phyloP scores from a whole-genome alignment of 2,329 filamentous ascomycete genomes.

The Dendrostoma leiphaemia region DNA sequence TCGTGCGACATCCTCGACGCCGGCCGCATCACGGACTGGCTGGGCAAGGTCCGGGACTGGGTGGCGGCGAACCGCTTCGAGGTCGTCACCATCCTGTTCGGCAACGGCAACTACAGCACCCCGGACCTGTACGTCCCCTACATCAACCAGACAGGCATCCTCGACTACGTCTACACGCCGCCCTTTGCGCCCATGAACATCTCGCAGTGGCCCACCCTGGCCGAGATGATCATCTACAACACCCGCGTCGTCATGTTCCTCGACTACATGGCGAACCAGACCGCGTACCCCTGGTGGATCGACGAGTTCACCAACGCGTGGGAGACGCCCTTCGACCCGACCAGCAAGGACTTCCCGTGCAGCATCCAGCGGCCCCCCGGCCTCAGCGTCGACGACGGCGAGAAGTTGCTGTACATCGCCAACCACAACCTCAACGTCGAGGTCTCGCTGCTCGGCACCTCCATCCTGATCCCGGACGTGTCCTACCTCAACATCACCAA shows the following conservation, averaged over 20 bases:
- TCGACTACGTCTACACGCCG: constrained; percentile 71
- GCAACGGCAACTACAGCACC: constrained; percentile 74
- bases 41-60: constrained; percentile 69
- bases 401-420: constrained; percentile 71
- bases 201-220: constrained; percentile 80
- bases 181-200: constrained; percentile 64
- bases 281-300: constrained; percentile 75
- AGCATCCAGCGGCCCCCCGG: constrained; percentile 71
- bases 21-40: constrained; percentile 73
- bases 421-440: constrained; percentile 91
- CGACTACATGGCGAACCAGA: constrained; percentile 82
- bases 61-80: constrained; percentile 77
- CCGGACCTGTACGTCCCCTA: constrained; percentile 63
- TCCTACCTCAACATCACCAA: constrained; percentile 72
- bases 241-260: constrained; percentile 78
- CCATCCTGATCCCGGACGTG: constrained; percentile 70
- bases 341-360: constrained; percentile 68
- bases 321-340: constrained; percentile 84
- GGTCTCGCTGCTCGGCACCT: constrained; percentile 62
- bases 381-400: constrained; percentile 42
- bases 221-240: constrained; percentile 67
- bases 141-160: constrained; percentile 70
- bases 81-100: constrained; percentile 82
- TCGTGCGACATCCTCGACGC: constrained; percentile 79
- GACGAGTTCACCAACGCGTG: constrained; percentile 87